These are phyloP conservation scores for Sporothrix humicola DNA, from an alignment of 2,329 filamentous ascomycete species.

Conservation along the genomic window DNA sequence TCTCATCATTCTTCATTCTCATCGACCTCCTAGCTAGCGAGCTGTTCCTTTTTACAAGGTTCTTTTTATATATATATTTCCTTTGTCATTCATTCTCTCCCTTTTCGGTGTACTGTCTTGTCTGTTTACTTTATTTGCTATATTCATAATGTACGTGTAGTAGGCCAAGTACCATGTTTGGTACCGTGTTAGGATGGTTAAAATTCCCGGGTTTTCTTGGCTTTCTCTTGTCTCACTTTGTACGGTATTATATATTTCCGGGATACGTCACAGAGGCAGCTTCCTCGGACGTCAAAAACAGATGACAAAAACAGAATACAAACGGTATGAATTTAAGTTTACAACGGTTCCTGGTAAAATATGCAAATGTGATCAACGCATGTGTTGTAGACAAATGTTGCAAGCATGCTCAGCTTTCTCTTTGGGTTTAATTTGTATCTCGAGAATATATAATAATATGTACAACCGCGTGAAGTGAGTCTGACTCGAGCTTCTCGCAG, in stretches of 20 bases:
- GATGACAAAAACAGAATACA: neutral
- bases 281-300: neutral
- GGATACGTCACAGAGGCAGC: neutral
- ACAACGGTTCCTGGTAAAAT: too few species aligned
- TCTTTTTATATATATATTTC: neutral
- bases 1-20: neutral
- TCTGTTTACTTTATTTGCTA: neutral
- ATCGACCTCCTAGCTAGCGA: conserved; percentile 8
- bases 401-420: neutral
- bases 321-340: too few species aligned
- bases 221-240: neutral
- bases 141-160: conserved; percentile 7
- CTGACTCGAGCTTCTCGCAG: too few species aligned
- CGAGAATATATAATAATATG: neutral
- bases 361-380: too few species aligned
- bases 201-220: neutral
- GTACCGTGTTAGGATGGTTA: neutral
- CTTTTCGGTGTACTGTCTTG: neutral
- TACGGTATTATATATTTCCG: neutral
- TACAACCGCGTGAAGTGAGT: neutral
- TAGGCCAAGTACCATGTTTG: neutral
- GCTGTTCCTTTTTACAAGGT: neutral
- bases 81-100: conserved; percentile 1
- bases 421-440: neutral
- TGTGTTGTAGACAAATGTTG: neutral